Base-by-base conservation (phyloP, 441 rosid species). In the Raphanus hybrid region DNA sequence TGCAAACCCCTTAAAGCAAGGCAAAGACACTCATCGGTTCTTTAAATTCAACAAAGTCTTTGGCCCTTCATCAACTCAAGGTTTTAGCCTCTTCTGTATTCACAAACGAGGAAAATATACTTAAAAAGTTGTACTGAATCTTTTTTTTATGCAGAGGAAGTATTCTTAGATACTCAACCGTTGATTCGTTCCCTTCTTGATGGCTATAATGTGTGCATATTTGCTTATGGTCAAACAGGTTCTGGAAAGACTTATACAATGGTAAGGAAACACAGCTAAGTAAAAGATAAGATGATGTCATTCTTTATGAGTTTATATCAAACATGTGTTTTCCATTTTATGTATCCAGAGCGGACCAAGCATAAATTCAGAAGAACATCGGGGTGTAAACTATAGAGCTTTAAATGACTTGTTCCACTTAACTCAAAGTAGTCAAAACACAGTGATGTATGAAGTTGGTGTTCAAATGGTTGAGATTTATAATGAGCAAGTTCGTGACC, bases 381-480 rank as follows among this genome's bases (percentile, higher is more conserved):
- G 96, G 98, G 98, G 97, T 15, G 98, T 92, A 64, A 92, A 92
- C 72, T 92, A 87, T 67, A 85, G 97, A 78, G 98, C 98, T 45
- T 74, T 92, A 18, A 87, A 91, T 74, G 98, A 92, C 80, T 94
- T 92, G 75, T 92, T 92, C 82, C 77, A 83, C 70, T 86, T 88
- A 62, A 87, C 98, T 50, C 87, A 87, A 76, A 81, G 72, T 27
- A 85, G 98, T 76, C 81, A 76, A 61, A 73, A 60, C 74, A 75
- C 94, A 43, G 82, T 86, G 29, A 8, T 18, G 3, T 88, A 89
- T 55, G 93, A 89, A 81, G 84, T 92, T 80, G 88, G 84, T 39
- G 93, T 91, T 41, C 97, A 91, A 59, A 89, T 92, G 92, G 87
- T 93, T 68, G 94, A 93, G 84, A 93, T 93, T 73, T 91, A 93